Evolutionary conservation across 495 filamentous ascomycete species (phyloP).

Genomic region (Neurospora sp.): DNA sequence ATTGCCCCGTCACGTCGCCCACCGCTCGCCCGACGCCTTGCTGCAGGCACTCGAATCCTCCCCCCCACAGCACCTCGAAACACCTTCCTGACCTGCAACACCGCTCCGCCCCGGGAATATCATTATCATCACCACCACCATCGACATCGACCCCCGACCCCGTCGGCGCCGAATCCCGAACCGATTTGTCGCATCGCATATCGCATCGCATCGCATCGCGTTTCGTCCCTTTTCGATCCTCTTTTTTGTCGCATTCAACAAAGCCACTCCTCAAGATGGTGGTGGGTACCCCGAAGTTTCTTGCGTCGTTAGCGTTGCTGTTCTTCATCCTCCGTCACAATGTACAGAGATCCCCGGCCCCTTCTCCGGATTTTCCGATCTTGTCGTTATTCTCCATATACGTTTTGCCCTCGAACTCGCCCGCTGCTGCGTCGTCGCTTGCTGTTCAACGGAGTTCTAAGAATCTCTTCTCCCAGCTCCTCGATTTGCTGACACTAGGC

Average conservation of each 20-base stretch:
- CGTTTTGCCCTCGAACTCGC: background rate
- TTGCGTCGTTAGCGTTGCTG: constrained; percentile 2
- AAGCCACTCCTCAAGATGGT: constrained; percentile 29
- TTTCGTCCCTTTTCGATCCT: background rate
- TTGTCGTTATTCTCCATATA: background rate
- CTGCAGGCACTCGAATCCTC: background rate
- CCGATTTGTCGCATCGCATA: constrained; percentile 1
- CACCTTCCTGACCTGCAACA: too few relatives aligned
- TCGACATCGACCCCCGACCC: background rate
- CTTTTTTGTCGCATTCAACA: background rate
- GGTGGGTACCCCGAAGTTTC: constrained; percentile 22
- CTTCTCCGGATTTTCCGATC: background rate
- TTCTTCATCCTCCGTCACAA: background rate
- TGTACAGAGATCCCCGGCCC: background rate
- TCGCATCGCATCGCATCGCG: constrained; percentile 1
- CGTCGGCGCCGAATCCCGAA: background rate
- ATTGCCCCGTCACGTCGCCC: background rate
- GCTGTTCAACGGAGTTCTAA: constrained; percentile 23
- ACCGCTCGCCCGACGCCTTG: background rate
- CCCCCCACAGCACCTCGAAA: background rate
- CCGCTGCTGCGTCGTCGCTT: constrained; percentile 1
- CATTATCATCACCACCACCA: background rate
- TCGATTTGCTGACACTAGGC: constrained; percentile 52
- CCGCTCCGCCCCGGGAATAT: too few relatives aligned
- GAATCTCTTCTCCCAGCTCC: constrained; percentile 34